Percentiles rank a stretch among this genome's conserved stretches.
Evolutionary conservation across 1,284 basidiomycete genomes (phyloP).

Genomic region (Anthracocystis setariae): DNA sequence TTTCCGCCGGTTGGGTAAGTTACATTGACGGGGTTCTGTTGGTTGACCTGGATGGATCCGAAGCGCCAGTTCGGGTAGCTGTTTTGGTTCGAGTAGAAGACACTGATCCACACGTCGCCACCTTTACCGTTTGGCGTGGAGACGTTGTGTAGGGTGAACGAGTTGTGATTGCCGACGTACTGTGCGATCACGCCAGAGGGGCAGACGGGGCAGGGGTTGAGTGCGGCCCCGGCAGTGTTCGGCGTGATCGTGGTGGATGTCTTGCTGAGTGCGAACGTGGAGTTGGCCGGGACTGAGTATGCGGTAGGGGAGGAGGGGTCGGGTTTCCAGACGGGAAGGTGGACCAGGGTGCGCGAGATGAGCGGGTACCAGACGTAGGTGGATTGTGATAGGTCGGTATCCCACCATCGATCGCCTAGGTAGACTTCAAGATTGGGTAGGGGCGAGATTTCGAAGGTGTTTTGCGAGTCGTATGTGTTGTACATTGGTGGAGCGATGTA

Average conservation of each 20-base stretch:
- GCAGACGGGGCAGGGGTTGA: slow-evolving; percentile 13
- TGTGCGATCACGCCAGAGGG: slow-evolving; percentile 20
- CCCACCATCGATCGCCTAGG: slow-evolving; percentile 32
- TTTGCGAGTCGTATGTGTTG: slow-evolving; percentile 30
- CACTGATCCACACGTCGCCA: slow-evolving; percentile 22
- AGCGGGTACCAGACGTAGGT: slow-evolving; percentile 33
- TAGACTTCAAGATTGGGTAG: slow-evolving; percentile 18
- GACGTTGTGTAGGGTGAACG: slow-evolving; percentile 18
- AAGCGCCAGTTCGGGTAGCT: slow-evolving; percentile 19
- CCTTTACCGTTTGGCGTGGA: slow-evolving; percentile 12
- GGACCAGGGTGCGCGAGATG: slow-evolving; percentile 3
- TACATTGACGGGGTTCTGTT: neutral
- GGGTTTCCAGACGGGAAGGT: slow-evolving; percentile 19
- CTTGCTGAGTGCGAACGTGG: slow-evolving; percentile 9
- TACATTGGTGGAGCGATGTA: slow-evolving; percentile 13
- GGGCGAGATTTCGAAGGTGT: slow-evolving; percentile 29
- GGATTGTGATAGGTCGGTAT: slow-evolving; percentile 12
- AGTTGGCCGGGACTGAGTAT: slow-evolving; percentile 10
- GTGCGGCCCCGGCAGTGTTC: slow-evolving; percentile 1
- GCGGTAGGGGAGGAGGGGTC: neutral
- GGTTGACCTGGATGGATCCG: slow-evolving; percentile 8
- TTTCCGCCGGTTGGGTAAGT: slow-evolving; percentile 31
- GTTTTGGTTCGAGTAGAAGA: slow-evolving; percentile 25
- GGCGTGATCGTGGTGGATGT: slow-evolving; percentile 5
- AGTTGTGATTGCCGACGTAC: slow-evolving; percentile 20